Evolutionary conservation across 1,284 basidiomycete species (phyloP), one percentile per base, ranked within the genome.

Genomic region (Marasmius fiardii): DNA sequence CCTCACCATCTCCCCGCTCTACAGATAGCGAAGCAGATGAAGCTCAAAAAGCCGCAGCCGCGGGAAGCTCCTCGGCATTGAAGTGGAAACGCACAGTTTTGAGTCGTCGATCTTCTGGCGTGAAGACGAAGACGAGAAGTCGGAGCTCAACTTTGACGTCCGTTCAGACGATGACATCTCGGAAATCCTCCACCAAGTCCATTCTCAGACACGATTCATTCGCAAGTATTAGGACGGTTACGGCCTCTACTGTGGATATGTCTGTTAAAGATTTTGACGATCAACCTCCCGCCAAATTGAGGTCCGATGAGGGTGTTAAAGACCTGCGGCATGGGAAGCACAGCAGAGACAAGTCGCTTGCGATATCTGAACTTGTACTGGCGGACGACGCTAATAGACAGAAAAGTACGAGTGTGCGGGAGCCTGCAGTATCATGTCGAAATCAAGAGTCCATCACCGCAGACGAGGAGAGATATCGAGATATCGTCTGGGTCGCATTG

Each of bases 161-260:
- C 61, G 63, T 3, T 12, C 47, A 49, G 28, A 49, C 47, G 24
- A 49, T 49, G 28, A n/a, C 26, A 3, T 49, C 47, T 6, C 24
- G 28, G 16, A 31, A 49, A 31, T 49, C 43, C 11, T 44, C 47
- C 31, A 33, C 47, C 10, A 49, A 33, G 16, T 49, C 47, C 2
- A 26, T 49, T 7, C 14, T 49, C 10, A 78, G 77, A 53, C 78
- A 77, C 43, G 76, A 77, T 23, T 90, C 87, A 3, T 71, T 71
- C 23, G 87, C 82, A 62, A 91, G 88, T 60, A 77, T 88, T 34
- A 78, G 80, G 11, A 92, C 89, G 0, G 83, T 90, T 3, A 82
- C 79, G 18, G 85, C 79, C 2, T 75, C 64, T 0, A n/a, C 39
- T 20, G 76, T 76, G 34, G 64, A 63, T 26, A 58, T 70, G 4